Conservation (phyloP, 371 early-diverging fungal species). For the Sporodiniella umbellata region DNA sequence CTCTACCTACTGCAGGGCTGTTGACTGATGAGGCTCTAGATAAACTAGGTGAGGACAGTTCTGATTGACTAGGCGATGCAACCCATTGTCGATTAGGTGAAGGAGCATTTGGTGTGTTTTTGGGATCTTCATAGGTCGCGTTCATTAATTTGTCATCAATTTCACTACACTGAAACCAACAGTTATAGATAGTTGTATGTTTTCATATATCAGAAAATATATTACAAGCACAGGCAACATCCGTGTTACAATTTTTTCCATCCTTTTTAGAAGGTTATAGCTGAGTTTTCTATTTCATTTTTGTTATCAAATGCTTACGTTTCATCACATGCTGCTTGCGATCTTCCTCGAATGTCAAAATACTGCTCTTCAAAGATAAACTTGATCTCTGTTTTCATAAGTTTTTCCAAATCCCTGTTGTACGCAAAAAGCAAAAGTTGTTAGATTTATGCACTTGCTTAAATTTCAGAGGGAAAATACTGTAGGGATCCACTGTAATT, state of each 20-base stretch:
- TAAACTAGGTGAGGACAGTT: not conserved
- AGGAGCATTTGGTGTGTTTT: not conserved
- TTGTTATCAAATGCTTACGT: conserved; percentile 7
- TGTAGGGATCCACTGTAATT: not conserved
- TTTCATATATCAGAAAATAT: not conserved
- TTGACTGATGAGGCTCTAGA: not conserved
- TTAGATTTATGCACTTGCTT: not conserved
- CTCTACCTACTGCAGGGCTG: conserved; percentile 5
- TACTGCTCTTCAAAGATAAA: conserved; percentile 12
- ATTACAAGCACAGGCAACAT: too few species aligned
- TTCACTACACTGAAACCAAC: not conserved
- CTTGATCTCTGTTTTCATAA: conserved; percentile 8
- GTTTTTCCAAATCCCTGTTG: conserved; percentile 8
- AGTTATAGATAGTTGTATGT: not conserved
- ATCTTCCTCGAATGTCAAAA: conserved; percentile 17
- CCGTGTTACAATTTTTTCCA: too few species aligned
- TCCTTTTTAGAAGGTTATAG: too few species aligned
- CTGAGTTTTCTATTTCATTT: not conserved
- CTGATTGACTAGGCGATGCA: not conserved
- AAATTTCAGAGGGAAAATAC: not conserved
- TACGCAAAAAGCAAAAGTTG: not conserved
- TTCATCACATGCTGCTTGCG: conserved; percentile 15
- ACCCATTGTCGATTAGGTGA: not conserved
- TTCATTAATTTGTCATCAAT: conserved; percentile 6
- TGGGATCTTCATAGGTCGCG: conserved; percentile 11